phyloP scores from a whole-genome alignment of 495 filamentous ascomycete species.

The Neurospora terricola region DNA sequence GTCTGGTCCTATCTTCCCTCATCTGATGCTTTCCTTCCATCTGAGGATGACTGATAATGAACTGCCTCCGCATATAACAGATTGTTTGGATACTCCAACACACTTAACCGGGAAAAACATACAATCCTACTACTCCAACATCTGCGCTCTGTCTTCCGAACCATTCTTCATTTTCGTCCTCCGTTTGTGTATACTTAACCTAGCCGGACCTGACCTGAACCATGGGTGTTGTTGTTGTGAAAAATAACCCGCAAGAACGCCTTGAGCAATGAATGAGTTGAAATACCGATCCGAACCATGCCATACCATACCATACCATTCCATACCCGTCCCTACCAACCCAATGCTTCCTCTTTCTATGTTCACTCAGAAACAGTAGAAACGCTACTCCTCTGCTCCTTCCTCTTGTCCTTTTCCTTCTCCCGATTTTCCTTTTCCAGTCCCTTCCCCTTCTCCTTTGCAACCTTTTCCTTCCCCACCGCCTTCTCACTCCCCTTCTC shows the following conservation, averaged over 20 bases:
- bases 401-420: neutral
- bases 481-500: neutral
- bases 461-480: neutral
- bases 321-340: neutral
- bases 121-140: neutral
- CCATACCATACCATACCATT: neutral
- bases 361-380: neutral
- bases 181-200: neutral
- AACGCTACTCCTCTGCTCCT: neutral
- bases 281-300: neutral
- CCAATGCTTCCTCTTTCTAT: neutral
- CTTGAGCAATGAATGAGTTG: neutral
- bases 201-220: neutral
- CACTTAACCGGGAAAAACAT: neutral
- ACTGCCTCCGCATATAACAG: neutral
- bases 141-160: neutral
- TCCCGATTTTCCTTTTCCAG: neutral
- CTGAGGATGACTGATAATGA: neutral
- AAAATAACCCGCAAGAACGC: neutral
- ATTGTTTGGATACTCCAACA: neutral
- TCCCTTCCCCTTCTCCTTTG: neutral
- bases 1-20: too few relatives aligned
- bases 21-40: neutral
- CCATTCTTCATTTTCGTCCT: neutral
- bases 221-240: neutral